Evolutionary conservation across 345 rosid genomes (phyloP).

Genomic region (Lepidium sativum): DNA sequence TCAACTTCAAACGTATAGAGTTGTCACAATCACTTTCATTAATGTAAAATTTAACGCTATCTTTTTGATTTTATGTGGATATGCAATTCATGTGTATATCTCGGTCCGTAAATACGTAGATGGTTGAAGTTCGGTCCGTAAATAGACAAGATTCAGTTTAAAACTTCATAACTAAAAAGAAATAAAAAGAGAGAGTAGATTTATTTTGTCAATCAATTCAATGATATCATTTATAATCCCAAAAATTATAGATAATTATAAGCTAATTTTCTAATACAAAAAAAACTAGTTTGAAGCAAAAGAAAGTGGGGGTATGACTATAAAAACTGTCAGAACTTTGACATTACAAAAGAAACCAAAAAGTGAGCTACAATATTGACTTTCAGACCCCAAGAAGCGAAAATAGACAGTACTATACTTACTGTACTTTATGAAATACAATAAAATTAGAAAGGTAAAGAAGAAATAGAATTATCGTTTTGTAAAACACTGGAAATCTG

Average conservation of each 20-base stretch:
- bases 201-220: too few relatives aligned
- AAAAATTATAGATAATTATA: too few relatives aligned
- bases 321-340: background rate
- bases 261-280: too few relatives aligned
- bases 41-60: background rate
- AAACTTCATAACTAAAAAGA: too few relatives aligned
- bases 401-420: background rate
- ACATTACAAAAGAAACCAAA: background rate
- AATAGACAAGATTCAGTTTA: too few relatives aligned
- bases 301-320: background rate
- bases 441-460: background rate
- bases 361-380: slow-evolving; percentile 9
- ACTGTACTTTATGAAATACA: background rate
- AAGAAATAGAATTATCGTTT: slow-evolving; percentile 10
- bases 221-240: too few relatives aligned
- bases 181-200: too few relatives aligned
- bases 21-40: slow-evolving; percentile 22
- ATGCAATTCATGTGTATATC: slow-evolving; percentile 4
- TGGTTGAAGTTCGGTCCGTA: too few relatives aligned
- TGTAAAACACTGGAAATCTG: slow-evolving; percentile 2
- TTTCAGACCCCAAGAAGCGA: background rate
- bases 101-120: too few relatives aligned
- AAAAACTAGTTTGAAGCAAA: too few relatives aligned
- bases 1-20: slow-evolving; percentile 27
- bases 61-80: slow-evolving; percentile 4